Evolutionary conservation across 2,329 filamentous ascomycete genomes (phyloP).

Genomic region (Cercospora berteroae): DNA sequence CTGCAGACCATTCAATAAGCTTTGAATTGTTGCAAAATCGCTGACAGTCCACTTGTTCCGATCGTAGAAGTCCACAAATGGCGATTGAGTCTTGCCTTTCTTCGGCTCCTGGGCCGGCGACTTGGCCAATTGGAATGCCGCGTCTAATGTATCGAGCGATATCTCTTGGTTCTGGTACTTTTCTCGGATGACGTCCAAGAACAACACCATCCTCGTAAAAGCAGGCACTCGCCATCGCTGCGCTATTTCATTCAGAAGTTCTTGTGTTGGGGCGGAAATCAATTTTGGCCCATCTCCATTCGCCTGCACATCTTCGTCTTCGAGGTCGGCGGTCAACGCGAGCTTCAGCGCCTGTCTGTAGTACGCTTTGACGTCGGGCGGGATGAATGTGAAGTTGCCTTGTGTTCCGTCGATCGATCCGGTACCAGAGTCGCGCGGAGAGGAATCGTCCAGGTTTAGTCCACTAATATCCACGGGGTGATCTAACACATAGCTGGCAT

Average conservation of each 20-base stretch:
- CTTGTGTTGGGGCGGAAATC: conserved; percentile 72
- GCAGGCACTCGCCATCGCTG: conserved; percentile 86
- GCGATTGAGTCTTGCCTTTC: conserved; percentile 31
- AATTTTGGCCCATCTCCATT: conserved; percentile 53
- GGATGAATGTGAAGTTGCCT: conserved; percentile 77
- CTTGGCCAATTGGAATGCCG: conserved; percentile 79
- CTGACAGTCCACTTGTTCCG: conserved; percentile 51
- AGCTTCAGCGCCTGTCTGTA: conserved; percentile 81
- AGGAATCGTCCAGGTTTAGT: conserved; percentile 58
- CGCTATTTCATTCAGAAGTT: conserved; percentile 80
- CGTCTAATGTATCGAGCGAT: conserved; percentile 75
- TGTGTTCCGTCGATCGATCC: conserved; percentile 36
- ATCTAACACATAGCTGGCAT: conserved; percentile 60
- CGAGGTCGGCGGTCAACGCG: conserved; percentile 63
- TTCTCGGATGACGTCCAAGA: conserved; percentile 79
- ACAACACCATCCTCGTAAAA: conserved; percentile 73
- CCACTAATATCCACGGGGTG: conserved; percentile 66
- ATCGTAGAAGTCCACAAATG: conserved; percentile 54
- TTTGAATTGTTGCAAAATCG: conserved; percentile 63
- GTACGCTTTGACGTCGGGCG: conserved; percentile 74
- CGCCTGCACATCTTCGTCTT: conserved; percentile 54
- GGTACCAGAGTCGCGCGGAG: conserved; percentile 40
- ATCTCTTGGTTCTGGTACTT: conserved; percentile 85
- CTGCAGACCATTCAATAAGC: conserved; percentile 70
- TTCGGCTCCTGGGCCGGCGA: conserved; percentile 60